Evolutionary conservation across 2,329 filamentous ascomycete genomes (phyloP).

Genomic region (Colletotrichum graminicola): DNA sequence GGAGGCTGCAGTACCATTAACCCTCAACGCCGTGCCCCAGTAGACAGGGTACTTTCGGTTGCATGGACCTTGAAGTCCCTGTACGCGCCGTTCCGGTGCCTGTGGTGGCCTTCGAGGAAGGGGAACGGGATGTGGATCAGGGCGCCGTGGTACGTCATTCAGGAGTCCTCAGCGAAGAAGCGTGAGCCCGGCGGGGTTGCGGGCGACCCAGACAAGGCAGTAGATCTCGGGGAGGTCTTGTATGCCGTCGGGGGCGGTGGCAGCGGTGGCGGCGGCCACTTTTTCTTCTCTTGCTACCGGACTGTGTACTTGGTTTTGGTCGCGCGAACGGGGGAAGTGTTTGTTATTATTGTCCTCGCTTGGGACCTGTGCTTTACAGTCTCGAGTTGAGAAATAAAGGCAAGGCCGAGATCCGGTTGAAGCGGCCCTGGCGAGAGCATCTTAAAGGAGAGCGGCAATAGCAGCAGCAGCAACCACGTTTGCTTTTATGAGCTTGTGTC

Average conservation of each 20-base stretch:
- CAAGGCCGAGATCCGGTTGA: not conserved
- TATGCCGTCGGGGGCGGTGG: too few relatives aligned
- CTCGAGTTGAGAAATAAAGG: too few relatives aligned
- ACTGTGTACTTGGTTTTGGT: too few relatives aligned
- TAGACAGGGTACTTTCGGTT: constrained; percentile 31
- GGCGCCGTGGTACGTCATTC: constrained; percentile 36
- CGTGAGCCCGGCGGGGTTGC: too few relatives aligned
- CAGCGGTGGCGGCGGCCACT: too few relatives aligned
- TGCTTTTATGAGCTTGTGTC: not conserved
- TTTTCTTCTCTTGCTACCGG: too few relatives aligned
- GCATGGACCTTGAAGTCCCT: constrained; percentile 29
- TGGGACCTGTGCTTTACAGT: too few relatives aligned
- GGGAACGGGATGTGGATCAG: constrained; percentile 26
- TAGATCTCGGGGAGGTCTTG: too few relatives aligned
- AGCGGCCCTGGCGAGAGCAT: constrained; percentile 27
- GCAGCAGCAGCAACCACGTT: not conserved
- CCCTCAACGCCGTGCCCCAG: constrained; percentile 12
- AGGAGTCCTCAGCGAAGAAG: constrained; percentile 28
- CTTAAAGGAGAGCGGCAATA: too few relatives aligned
- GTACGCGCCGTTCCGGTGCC: constrained; percentile 37
- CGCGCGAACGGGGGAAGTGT: too few relatives aligned
- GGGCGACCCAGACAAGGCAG: too few relatives aligned
- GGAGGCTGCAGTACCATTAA: constrained; percentile 34
- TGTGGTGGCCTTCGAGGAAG: constrained; percentile 35
- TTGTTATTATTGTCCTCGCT: too few relatives aligned